A percentile compares a stretch with the other conserved stretches of the same genome.
These are phyloP conservation scores for Bacidia rubella DNA, from an alignment of 495 filamentous ascomycete genomes.

Conservation along the genomic window DNA sequence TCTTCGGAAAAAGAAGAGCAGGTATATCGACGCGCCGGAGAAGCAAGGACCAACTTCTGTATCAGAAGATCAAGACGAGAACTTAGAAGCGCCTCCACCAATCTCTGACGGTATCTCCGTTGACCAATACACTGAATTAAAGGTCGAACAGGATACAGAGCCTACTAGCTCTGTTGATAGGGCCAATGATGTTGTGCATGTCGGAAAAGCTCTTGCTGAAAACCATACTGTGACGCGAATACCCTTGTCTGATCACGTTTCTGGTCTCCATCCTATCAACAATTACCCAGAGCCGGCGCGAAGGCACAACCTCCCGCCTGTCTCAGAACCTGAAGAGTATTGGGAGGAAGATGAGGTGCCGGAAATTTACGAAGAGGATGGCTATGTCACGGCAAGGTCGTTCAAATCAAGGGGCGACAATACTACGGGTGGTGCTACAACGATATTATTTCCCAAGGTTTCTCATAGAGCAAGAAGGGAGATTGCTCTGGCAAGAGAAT, in stretches of 20 bases:
- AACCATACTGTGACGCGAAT: neutral
- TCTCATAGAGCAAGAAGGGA: constrained; percentile 49
- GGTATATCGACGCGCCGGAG: neutral
- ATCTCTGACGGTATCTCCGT: constrained; percentile 22
- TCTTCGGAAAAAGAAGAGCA: neutral
- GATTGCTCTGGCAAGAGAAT: constrained; percentile 50
- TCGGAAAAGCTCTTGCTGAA: neutral
- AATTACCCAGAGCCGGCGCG: neutral
- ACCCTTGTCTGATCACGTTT: neutral
- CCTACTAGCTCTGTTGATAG: constrained; percentile 7
- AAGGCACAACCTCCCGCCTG: constrained; percentile 15
- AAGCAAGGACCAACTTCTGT: neutral
- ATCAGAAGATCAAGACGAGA: neutral
- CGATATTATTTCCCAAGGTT: constrained; percentile 57
- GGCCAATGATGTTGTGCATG: neutral
- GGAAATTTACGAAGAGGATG: constrained; percentile 68
- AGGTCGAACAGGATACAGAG: constrained; percentile 11
- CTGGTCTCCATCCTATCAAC: neutral
- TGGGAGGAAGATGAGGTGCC: constrained; percentile 60
- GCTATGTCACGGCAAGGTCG: constrained; percentile 64
- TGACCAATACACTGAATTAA: constrained; percentile 15
- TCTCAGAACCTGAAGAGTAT: constrained; percentile 54
- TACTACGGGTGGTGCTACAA: constrained; percentile 60
- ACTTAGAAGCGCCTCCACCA: neutral
- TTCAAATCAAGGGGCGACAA: constrained; percentile 63